These are phyloP conservation scores for Apiospora hydei DNA, from an alignment of 2,329 filamentous ascomycete genomes.

Conservation along the genomic window DNA sequence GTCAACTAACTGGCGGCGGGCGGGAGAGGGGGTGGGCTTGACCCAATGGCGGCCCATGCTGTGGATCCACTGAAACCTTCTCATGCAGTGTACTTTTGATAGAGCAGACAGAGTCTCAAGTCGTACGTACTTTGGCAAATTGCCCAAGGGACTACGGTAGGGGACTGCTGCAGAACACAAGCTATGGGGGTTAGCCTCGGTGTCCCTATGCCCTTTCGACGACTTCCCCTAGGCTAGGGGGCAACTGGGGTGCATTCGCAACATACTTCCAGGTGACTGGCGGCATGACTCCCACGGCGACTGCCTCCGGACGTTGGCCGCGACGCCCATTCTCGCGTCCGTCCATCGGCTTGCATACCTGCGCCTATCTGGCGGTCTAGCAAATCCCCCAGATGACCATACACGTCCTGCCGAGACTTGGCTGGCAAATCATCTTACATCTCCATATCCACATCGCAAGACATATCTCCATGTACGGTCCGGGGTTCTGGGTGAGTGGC, in stretches of 20 bases:
- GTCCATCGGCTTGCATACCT: conserved; percentile 18
- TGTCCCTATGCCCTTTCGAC: not conserved
- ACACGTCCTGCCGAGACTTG: not conserved
- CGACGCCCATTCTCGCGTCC: not conserved
- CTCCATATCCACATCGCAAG: not conserved
- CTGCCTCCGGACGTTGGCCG: conserved; percentile 8
- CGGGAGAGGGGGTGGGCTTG: conserved; percentile 4
- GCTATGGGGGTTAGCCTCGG: conserved; percentile 5
- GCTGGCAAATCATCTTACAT: conserved; percentile 18
- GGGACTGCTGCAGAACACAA: conserved; percentile 7
- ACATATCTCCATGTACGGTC: not conserved
- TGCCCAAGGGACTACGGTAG: not conserved
- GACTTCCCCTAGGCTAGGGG: not conserved
- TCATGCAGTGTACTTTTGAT: conserved; percentile 20
- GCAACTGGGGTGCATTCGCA: conserved; percentile 24
- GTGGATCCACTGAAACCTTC: conserved; percentile 3
- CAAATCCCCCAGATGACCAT: conserved; percentile 21
- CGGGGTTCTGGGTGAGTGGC: not conserved
- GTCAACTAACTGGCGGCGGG: not conserved
- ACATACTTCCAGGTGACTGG: conserved; percentile 21
- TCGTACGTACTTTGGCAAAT: conserved; percentile 4
- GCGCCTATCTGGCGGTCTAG: conserved; percentile 28
- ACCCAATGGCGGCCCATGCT: conserved; percentile 8
- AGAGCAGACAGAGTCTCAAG: not conserved
- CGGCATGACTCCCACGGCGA: conserved; percentile 12